Evolutionary conservation across 1,139 yeast genomes (phyloP).

Genomic region (Pneumocystis oryctolagi): DNA sequence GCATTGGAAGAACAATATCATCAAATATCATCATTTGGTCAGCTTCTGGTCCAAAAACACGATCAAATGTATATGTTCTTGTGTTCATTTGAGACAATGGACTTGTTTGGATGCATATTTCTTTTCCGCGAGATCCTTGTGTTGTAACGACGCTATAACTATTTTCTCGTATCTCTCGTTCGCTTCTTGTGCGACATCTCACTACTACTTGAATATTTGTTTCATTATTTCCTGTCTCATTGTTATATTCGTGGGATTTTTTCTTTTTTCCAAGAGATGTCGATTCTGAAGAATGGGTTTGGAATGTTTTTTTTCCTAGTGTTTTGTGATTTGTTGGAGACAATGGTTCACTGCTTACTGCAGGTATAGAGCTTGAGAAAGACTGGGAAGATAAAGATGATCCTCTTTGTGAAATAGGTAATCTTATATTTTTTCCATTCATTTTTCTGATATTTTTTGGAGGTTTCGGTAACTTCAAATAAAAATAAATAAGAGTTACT

Average conservation of each 20-base stretch:
- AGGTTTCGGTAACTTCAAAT: background rate
- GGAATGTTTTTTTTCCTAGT: background rate
- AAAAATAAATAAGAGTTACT: background rate
- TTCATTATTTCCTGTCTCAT: conserved; percentile 12
- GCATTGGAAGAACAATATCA: conserved; percentile 44
- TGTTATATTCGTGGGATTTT: background rate
- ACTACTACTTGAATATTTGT: conserved; percentile 66
- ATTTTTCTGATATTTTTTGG: background rate
- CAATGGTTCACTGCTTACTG: background rate
- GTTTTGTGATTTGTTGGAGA: background rate
- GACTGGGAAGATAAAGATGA: background rate
- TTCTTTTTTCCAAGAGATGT: background rate
- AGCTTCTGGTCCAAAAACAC: conserved; percentile 59
- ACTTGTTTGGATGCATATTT: conserved; percentile 22
- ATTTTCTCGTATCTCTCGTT: conserved; percentile 52
- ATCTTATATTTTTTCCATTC: background rate
- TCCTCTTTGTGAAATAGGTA: background rate
- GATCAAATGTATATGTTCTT: conserved; percentile 50
- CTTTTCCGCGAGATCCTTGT: conserved; percentile 17
- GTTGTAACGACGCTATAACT: conserved; percentile 50
- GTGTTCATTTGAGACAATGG: conserved; percentile 18
- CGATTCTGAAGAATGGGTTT: background rate
- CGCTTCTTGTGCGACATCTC: conserved; percentile 71
- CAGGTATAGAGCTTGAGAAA: background rate
- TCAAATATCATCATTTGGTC: conserved; percentile 48